A percentile compares a stretch with the other conserved stretches of the same genome.
Evolutionary conservation across 768 basidiomycete genomes (phyloP).

Genomic region (Vishniacozyma victoriae): DNA sequence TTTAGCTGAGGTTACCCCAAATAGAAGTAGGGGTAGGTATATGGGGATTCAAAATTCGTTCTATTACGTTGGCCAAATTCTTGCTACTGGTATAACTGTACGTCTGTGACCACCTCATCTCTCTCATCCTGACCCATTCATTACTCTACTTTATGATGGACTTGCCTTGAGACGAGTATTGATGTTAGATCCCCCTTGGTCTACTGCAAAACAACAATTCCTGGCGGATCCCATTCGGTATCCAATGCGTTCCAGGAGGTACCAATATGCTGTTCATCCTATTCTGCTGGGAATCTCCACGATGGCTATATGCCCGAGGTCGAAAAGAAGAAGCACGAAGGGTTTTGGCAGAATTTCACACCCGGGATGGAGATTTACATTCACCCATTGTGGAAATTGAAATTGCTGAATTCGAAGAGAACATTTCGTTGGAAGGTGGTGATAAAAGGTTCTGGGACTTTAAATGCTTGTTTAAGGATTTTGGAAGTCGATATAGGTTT

Average conservation of each 20-base stretch:
- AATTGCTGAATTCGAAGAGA: conserved; percentile 56
- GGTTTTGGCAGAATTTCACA: conserved; percentile 54
- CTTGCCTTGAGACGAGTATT: no score
- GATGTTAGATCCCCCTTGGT: conserved; percentile 22
- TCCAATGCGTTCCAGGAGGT: conserved; percentile 54
- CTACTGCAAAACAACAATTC: conserved; percentile 1
- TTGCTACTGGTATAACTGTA: conserved; percentile 18
- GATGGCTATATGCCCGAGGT: conserved; percentile 53
- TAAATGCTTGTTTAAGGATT: conserved; percentile 53
- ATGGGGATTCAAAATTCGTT: conserved; percentile 50
- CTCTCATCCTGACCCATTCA: no score
- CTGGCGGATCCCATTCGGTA: conserved; percentile 52
- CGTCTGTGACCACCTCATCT: no score
- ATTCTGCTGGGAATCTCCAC: conserved; percentile 55
- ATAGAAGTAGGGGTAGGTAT: conserved; percentile 53
- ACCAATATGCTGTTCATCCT: conserved; percentile 53
- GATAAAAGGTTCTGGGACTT: conserved; percentile 55
- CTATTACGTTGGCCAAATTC: conserved; percentile 24
- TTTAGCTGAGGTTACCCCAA: conserved; percentile 54
- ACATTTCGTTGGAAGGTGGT: conserved; percentile 50
- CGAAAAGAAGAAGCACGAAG: conserved; percentile 50
- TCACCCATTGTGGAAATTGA: conserved; percentile 56
- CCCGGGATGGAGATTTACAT: conserved; percentile 50
- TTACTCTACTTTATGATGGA: no score
- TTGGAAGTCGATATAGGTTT: conserved; percentile 52